phyloP scores from a whole-genome alignment of 805 yeast genomes.

The Ogataea haglerorum region DNA sequence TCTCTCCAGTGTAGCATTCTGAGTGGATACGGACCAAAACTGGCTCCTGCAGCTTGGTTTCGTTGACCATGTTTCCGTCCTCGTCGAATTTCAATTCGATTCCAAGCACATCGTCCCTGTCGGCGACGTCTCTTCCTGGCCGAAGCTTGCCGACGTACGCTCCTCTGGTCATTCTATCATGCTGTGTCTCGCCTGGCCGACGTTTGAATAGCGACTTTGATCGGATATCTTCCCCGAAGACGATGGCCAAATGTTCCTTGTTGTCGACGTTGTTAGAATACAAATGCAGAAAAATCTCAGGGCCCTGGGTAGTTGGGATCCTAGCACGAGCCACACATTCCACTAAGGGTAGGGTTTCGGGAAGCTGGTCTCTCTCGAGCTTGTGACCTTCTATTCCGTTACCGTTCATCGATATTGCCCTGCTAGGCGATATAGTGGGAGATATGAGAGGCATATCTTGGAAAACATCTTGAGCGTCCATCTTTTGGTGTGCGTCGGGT shows the following conservation, averaged over 20 bases:
- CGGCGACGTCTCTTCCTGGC: constrained; percentile 81
- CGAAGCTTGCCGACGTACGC: constrained; percentile 88
- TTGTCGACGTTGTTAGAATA: constrained; percentile 82
- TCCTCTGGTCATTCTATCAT: constrained; percentile 96
- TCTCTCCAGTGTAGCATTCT: constrained; percentile 98
- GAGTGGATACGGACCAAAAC: constrained; percentile 87
- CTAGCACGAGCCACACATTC: constrained; percentile 91
- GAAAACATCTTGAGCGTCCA: constrained; percentile 25
- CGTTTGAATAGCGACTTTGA: constrained; percentile 65
- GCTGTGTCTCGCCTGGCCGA: constrained; percentile 73
- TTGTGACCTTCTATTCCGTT: constrained; percentile 7
- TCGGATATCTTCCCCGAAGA: constrained; percentile 88
- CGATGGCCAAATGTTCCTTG: constrained; percentile 96
- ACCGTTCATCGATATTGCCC: constrained; percentile 10
- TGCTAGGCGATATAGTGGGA: constrained; percentile 36
- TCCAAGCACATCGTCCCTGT: constrained; percentile 46
- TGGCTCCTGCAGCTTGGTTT: constrained; percentile 34
- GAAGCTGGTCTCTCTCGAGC: constrained; percentile 40
- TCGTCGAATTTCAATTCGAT: constrained; percentile 40
- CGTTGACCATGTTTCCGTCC: constrained; percentile 35
- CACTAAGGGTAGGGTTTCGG: constrained; percentile 65
- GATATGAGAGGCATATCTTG: constrained; percentile 39
- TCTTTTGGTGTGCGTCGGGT: not conserved
- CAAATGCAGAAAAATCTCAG: constrained; percentile 87
- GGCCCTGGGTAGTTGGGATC: constrained; percentile 93